Conservation (phyloP, 2,329 filamentous ascomycete genomes). For the Fusarium scirpi region DNA sequence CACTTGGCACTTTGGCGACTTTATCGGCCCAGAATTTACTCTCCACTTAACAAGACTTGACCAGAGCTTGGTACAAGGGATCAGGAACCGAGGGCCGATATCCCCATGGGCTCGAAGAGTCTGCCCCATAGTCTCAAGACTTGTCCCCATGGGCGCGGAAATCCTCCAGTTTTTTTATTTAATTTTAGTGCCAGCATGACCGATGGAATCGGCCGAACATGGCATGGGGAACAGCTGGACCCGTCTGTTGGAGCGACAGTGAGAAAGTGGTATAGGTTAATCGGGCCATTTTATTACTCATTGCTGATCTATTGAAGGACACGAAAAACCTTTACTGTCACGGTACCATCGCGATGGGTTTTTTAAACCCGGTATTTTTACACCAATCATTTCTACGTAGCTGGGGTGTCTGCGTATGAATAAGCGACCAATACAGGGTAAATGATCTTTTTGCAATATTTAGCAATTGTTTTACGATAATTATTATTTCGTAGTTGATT, state of each 20-base stretch:
- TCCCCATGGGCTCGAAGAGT: conserved; percentile 7
- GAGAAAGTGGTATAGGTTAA: background rate
- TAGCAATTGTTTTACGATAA: background rate
- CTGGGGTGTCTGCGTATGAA: background rate
- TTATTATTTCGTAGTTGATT: background rate
- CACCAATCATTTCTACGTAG: background rate
- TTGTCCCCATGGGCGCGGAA: background rate
- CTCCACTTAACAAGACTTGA: conserved; percentile 30
- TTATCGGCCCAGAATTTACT: conserved; percentile 2
- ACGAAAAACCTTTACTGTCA: background rate
- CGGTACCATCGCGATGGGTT: background rate
- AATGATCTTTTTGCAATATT: background rate
- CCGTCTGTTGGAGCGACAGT: background rate
- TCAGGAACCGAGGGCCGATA: conserved; percentile 26
- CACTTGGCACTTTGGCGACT: conserved; percentile 23
- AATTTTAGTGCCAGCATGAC: background rate
- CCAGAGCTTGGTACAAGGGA: conserved; percentile 14
- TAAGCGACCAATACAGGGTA: too few species aligned
- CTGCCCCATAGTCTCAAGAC: background rate
- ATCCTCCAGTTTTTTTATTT: background rate
- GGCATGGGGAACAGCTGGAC: background rate
- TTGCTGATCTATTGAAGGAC: background rate
- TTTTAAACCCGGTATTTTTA: background rate
- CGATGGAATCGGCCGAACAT: background rate
- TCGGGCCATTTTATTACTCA: background rate